Base-by-base conservation (phyloP, 306 rosid species). In the Ormosia semicastrata region DNA sequence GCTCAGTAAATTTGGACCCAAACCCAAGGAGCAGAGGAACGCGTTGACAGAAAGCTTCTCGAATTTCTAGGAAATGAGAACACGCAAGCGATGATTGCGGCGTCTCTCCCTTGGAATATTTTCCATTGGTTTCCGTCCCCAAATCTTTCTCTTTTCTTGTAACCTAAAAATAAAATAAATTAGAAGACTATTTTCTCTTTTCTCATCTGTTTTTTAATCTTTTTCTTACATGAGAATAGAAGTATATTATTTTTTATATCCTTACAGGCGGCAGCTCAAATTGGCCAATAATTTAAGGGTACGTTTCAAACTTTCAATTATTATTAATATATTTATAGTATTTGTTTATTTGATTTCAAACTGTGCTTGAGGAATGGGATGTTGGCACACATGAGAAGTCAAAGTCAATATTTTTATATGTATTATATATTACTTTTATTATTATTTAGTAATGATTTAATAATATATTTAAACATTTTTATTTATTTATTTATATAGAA, bases 341-440 rank as follows among this genome's bases (percentile, higher is more conserved):
- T 54, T 17, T 30, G 5, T 73, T 30, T 39, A 73, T n/a, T 39
- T 50, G 59, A 50, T 9, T 39, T 58, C 0, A 13, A 4, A 37
- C 15, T 66, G 62, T 82, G 70, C 67, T 32, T 13, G 57, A 57
- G 82, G 70, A 57, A 34, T 53, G 76, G 80, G 73, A 60, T 71
- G 85, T 71, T 66, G 81, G 76, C 36, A 73, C 85, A 87, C 87
- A 78, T 68, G 82, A 49, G 40, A 69, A 85, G 93, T 89, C 91
- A 90, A 90, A 86, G 89, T 90, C 92, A 85, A 86, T 69, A 90
- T 58, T 59, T 84, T 41, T 11, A 17, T 54, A 13, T 18, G 4
- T 40, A 12, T 4, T 73, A 2, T 52, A 41, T 11, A 32, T 54
- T 8, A 44, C 1, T 24, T 24, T 56, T 14, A 60, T 46, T 39